phyloP scores from a whole-genome alignment of 2,329 filamentous ascomycete species.

The Cytospora leucostoma region DNA sequence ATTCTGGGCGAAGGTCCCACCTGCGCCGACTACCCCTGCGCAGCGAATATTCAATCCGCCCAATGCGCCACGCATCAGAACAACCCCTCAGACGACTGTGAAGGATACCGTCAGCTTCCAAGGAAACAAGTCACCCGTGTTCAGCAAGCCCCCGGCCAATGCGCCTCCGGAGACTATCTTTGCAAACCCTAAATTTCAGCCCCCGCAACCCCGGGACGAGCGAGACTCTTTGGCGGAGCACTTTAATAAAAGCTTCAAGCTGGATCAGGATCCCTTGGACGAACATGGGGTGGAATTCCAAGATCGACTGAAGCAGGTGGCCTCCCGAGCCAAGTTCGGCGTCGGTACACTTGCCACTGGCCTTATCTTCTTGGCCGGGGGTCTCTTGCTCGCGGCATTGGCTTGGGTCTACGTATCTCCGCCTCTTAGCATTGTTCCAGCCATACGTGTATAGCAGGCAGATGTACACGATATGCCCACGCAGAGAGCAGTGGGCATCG shows the following conservation, averaged over 20 bases:
- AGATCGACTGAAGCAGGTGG: background rate
- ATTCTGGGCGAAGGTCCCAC: constrained; percentile 71
- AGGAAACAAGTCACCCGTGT: constrained; percentile 29
- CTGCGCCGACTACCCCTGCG: constrained; percentile 67
- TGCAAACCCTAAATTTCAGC: constrained; percentile 63
- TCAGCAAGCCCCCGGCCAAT: constrained; percentile 19
- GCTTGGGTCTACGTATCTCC: constrained; percentile 7
- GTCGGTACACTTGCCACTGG: background rate
- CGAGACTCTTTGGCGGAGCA: constrained; percentile 47
- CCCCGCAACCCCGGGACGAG: constrained; percentile 44
- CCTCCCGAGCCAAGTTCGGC: background rate
- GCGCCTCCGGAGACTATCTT: constrained; percentile 39
- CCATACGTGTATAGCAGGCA: background rate
- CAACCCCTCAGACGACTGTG: constrained; percentile 46
- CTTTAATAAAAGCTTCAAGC: constrained; percentile 46
- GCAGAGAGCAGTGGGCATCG: background rate
- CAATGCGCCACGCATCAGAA: constrained; percentile 54
- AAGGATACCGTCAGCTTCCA: constrained; percentile 51
- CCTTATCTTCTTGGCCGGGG: background rate
- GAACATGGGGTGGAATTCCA: background rate
- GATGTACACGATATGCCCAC: background rate
- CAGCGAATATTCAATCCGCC: constrained; percentile 63
- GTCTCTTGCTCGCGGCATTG: background rate
- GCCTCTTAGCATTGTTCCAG: background rate
- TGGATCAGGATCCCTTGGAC: constrained; percentile 30